Conservation (phyloP, 129 eudicot genomes). For the Cynara cardunculus region DNA sequence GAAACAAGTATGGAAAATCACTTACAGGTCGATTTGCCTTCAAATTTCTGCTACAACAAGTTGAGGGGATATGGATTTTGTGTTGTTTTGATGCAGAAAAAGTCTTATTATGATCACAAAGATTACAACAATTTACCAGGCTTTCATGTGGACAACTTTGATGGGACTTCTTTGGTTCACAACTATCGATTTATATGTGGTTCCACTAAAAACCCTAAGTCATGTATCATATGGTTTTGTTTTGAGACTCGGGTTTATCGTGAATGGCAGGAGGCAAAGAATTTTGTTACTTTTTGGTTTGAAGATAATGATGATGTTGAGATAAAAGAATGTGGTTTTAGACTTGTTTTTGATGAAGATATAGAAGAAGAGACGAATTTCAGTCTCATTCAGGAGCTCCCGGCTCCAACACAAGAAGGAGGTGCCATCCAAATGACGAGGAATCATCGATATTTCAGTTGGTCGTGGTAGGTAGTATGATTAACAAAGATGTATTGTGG, state of each 20-base stretch:
- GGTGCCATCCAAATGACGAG: neutral
- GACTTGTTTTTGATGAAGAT: conserved; percentile 5
- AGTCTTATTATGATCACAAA: neutral
- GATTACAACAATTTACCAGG: neutral
- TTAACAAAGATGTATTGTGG: no score
- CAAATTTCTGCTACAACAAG: neutral
- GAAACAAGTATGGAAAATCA: neutral
- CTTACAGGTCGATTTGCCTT: conserved; percentile 3
- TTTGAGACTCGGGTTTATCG: neutral
- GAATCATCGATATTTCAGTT: no score
- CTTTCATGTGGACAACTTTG: neutral
- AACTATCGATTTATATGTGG: no score
- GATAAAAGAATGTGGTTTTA: conserved; percentile 15
- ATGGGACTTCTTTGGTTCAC: neutral
- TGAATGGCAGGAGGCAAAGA: neutral
- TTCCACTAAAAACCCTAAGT: no score
- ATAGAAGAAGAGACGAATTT: no score
- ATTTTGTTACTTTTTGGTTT: neutral
- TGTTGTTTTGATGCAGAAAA: neutral
- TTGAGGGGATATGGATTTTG: conserved; percentile 15
- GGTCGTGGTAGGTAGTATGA: no score
- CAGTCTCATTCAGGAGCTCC: neutral
- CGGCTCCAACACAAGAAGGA: conserved; percentile 12
- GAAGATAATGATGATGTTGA: neutral
- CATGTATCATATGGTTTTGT: neutral